phyloP scores from a whole-genome alignment of 768 basidiomycete species.

The Leucocoprinus birnbaumii region DNA sequence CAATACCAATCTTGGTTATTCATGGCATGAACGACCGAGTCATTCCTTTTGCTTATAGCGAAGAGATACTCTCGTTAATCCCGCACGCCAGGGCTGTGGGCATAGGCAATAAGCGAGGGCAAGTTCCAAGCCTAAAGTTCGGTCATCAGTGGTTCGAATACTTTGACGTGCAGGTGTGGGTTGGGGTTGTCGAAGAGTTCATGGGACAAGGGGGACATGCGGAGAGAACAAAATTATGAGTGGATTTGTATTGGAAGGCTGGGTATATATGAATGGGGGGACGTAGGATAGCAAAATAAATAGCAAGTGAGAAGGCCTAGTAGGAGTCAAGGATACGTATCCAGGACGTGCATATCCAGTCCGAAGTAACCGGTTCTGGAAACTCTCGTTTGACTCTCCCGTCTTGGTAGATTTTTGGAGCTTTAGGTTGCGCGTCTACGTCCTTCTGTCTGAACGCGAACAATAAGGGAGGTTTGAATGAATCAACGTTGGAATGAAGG shows the following conservation, averaged over 20 bases:
- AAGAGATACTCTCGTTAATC: conserved; percentile 31
- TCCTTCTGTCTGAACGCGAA: background rate
- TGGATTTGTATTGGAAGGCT: conserved; percentile 4
- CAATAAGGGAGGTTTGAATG: background rate
- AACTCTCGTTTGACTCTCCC: background rate
- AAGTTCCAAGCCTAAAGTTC: conserved; percentile 33
- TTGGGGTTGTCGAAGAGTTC: conserved; percentile 34
- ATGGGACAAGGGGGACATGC: background rate
- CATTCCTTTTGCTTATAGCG: conserved; percentile 32
- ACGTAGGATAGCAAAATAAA: background rate
- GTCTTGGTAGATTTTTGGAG: conserved; percentile 9
- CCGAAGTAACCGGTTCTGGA: conserved; percentile 14
- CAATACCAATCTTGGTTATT: conserved; percentile 35
- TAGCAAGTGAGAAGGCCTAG: background rate
- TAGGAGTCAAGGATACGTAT: conserved; percentile 5
- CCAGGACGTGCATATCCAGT: conserved; percentile 45
- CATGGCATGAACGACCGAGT: conserved; percentile 39
- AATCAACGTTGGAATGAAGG: conserved; percentile 3
- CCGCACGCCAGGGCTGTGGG: conserved; percentile 34
- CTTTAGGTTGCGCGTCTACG: background rate
- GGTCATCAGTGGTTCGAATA: conserved; percentile 48
- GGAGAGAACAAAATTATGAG: background rate
- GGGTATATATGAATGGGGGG: background rate
- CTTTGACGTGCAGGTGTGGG: conserved; percentile 39
- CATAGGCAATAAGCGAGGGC: conserved; percentile 28